A percentile compares a stretch with the other conserved stretches of the same genome.
phyloP scores from a whole-genome alignment of 306 rosid genomes.

The Myrica gale region DNA sequence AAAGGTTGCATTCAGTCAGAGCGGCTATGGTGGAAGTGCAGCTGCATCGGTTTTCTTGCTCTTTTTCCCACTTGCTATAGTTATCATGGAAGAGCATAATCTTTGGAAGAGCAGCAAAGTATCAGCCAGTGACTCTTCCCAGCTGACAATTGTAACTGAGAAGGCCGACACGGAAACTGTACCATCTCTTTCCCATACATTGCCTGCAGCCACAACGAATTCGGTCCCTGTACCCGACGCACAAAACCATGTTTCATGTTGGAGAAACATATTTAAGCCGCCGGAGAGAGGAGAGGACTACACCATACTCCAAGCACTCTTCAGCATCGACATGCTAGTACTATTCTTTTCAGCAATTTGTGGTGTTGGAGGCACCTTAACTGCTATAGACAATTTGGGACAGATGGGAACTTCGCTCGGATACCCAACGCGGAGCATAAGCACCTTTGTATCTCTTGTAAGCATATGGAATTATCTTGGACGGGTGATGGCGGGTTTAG shows the following conservation, averaged over 20 bases:
- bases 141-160: neutral
- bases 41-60: conserved; percentile 18
- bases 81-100: conserved; percentile 10
- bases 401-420: conserved; percentile 53
- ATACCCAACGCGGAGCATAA: conserved; percentile 46
- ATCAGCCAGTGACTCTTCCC: neutral
- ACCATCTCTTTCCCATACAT: neutral
- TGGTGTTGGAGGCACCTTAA: conserved; percentile 57
- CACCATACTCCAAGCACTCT: conserved; percentile 61
- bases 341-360: conserved; percentile 48
- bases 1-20: conserved; percentile 4
- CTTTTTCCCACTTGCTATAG: no score
- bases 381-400: conserved; percentile 54
- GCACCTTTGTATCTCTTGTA: conserved; percentile 59
- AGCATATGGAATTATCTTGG: conserved; percentile 64
- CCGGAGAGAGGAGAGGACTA: conserved; percentile 57
- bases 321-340: conserved; percentile 56
- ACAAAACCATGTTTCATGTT: conserved; percentile 33
- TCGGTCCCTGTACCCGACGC: conserved; percentile 39
- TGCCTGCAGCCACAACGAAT: conserved; percentile 37
- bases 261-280: conserved; percentile 45
- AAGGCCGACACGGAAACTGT: no score
- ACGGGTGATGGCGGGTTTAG: conserved; percentile 45
- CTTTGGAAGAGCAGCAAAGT: conserved; percentile 9
- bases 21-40: conserved; percentile 23